phyloP scores from a whole-genome alignment of 495 filamentous ascomycete species.

The Choiromyces venosus region DNA sequence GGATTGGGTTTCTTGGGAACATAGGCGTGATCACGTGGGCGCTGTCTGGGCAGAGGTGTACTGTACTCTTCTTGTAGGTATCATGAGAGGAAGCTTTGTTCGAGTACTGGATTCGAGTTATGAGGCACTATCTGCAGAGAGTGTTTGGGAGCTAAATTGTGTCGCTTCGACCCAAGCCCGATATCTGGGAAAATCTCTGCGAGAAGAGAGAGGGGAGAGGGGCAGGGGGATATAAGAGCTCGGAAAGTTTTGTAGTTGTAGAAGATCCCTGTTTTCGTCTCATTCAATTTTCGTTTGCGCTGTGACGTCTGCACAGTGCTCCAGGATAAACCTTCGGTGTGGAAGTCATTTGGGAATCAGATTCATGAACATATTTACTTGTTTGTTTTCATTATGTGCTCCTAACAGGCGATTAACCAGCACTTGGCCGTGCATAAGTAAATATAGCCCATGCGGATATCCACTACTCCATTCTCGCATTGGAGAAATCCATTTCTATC shows the following conservation, averaged over 20 bases:
- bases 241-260: background rate
- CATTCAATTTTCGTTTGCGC: background rate
- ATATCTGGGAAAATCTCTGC: too few species aligned
- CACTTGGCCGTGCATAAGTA: background rate
- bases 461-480: slow-evolving; percentile 63
- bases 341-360: background rate
- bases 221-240: too few species aligned
- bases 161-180: too few species aligned
- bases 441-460: background rate
- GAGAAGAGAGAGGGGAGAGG: background rate
- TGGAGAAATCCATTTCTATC: slow-evolving; percentile 75
- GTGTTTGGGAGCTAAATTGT: background rate
- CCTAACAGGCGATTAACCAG: background rate
- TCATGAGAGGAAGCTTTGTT: background rate
- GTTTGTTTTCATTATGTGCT: background rate
- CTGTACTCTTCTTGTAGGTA: too few species aligned
- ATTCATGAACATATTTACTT: background rate
- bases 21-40: too few species aligned
- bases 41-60: too few species aligned
- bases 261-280: background rate
- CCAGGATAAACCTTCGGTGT: background rate
- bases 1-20: too few species aligned
- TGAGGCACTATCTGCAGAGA: background rate
- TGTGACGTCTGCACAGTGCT: background rate
- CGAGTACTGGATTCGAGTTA: background rate